Base-by-base conservation (phyloP, 176 grass and related monocot species). In the Cenchrus fungigraminus region DNA sequence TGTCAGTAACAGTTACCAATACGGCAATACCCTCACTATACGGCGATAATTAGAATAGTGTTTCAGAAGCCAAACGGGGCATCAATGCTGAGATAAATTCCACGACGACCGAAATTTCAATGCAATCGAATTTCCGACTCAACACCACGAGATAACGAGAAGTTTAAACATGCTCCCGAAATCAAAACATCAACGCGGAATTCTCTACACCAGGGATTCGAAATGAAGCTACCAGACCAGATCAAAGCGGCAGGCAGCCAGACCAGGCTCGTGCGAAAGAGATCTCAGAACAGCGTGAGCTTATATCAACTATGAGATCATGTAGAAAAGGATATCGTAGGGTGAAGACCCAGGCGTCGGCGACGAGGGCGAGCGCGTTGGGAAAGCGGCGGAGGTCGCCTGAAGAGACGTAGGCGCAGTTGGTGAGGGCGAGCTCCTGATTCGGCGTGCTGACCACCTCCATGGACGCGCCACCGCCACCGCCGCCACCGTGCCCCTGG, bases 311-410 rank as follows among this genome's bases (percentile, higher is more conserved):
- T 3, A 29, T 19, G 37, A 62, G 78, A 78, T 76, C 64, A 76
- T 56, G 44, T 68, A 81, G 9, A 87, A 94, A 94, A 98, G 97
- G 97, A 96, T 98, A 98, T 98, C 91, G 90, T n/a, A 98, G 74
- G 69, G 88, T 89, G 81, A 98, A 92, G 81, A 98, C 97, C 81
- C 83, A 85, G 81, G 82, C 63, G 76, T 98, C 91, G 52, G 93
- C 93, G 74, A 95, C 86, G 77, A 95, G 31, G 68, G 86, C 91
- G 87, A 92, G 84, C 43, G 29, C 67, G 71, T 85, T 79, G 73
- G 83, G 53, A 66, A 92, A 94, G 74, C 86, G 91, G 53, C 86
- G 88, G 69, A 96, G 61, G 72, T 98, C 97, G 74, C 69, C 67
- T 70, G 77, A 25, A 40, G 91, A 87, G 74, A 92, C 90, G 62